These are phyloP conservation scores for Phytophthora agathidicida DNA, from an alignment of 352 stramenopile species.

Conservation along the genomic window DNA sequence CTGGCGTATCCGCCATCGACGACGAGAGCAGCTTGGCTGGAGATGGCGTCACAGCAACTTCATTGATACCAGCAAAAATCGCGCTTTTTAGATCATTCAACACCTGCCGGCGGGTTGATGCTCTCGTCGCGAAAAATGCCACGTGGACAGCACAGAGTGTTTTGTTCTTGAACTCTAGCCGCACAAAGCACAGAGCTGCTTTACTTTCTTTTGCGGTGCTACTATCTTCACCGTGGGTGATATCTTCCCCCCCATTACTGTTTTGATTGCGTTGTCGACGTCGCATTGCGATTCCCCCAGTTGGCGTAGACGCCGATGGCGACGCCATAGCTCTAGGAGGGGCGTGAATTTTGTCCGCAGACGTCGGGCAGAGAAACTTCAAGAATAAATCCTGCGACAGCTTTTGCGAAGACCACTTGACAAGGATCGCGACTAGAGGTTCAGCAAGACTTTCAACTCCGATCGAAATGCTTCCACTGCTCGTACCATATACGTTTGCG, in stretches of 20 bases:
- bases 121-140: conserved; percentile 85
- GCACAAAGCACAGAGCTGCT: conserved; percentile 81
- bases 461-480: conserved; percentile 34
- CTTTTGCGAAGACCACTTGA: conserved; percentile 82
- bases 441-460: conserved; percentile 68
- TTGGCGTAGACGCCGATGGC: conserved; percentile 18
- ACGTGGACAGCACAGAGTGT: conserved; percentile 81
- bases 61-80: conserved; percentile 64
- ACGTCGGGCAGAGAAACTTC: conserved; percentile 61
- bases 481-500: conserved; percentile 42
- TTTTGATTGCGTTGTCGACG: conserved; percentile 46
- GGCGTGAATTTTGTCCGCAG: conserved; percentile 28
- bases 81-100: conserved; percentile 74
- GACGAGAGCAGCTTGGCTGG: conserved; percentile 34
- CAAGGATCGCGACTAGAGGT: conserved; percentile 55
- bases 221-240: conserved; percentile 17
- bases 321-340: conserved; percentile 28
- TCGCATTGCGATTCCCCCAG: conserved; percentile 39
- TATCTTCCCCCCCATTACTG: conserved; percentile 28
- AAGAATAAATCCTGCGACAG: conserved; percentile 84
- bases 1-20: conserved; percentile 16
- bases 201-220: conserved; percentile 44
- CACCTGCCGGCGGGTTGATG: conserved; percentile 66
- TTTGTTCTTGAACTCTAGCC: conserved; percentile 82
- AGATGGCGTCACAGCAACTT: conserved; percentile 35